phyloP scores from a whole-genome alignment of 495 filamentous ascomycete genomes.

The Cudoniella acicularis region DNA sequence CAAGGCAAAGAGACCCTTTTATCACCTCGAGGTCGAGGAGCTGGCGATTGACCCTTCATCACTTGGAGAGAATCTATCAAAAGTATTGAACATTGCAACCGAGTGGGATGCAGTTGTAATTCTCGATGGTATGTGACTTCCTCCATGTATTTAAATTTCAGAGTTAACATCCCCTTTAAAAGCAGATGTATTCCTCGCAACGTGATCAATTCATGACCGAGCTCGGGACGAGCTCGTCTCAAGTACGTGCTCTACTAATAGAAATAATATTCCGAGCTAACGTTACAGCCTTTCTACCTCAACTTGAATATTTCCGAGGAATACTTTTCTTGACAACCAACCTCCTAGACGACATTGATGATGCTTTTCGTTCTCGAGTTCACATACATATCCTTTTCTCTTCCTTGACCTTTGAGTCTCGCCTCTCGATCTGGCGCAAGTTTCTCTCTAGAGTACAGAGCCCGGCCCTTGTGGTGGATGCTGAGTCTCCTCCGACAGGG shows the following conservation, averaged over 20 bases:
- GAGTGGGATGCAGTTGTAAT: conserved; percentile 51
- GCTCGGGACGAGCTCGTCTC: conserved; percentile 48
- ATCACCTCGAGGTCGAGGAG: conserved; percentile 51
- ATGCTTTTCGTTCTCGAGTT: conserved; percentile 27
- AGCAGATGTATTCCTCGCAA: conserved; percentile 50
- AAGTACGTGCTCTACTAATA: background rate
- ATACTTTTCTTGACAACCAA: conserved; percentile 52
- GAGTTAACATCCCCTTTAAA: conserved; percentile 16
- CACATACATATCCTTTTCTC: conserved; percentile 26
- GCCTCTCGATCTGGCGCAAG: conserved; percentile 26
- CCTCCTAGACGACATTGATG: conserved; percentile 25
- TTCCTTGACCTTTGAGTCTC: conserved; percentile 11
- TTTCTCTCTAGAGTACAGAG: too few relatives aligned
- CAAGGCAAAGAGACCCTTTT: conserved; percentile 43
- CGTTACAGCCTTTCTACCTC: conserved; percentile 40
- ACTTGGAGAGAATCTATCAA: conserved; percentile 46
- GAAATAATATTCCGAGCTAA: too few relatives aligned
- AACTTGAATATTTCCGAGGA: conserved; percentile 53
- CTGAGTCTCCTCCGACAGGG: too few relatives aligned
- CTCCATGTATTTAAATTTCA: background rate
- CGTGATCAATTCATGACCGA: conserved; percentile 42
- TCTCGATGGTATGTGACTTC: conserved; percentile 34
- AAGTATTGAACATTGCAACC: conserved; percentile 47
- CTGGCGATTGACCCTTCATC: conserved; percentile 42
- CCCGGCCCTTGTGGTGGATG: too few relatives aligned